Conservation (phyloP, 495 filamentous ascomycete genomes). For the Margaritispora aquatica region DNA sequence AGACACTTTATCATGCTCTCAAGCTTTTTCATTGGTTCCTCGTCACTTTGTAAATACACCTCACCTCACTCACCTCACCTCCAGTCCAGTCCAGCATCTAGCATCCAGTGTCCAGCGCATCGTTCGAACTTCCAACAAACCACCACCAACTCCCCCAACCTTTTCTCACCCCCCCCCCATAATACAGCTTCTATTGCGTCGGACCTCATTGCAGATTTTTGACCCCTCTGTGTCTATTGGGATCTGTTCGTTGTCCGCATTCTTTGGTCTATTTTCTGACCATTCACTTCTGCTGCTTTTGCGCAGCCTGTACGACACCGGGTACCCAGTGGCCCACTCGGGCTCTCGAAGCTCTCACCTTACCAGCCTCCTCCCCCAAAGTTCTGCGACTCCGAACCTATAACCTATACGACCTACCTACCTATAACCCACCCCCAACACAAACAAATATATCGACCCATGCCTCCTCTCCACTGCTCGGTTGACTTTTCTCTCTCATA, state of each 20-base stretch:
- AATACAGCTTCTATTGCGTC: conserved; percentile 6
- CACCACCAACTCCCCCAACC: not conserved
- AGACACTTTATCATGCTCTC: no score
- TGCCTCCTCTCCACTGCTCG: conserved; percentile 15
- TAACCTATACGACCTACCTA: no score
- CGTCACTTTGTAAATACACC: not conserved
- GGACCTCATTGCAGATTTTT: not conserved
- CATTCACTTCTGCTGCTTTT: not conserved
- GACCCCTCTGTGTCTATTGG: not conserved
- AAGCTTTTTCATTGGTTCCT: not conserved
- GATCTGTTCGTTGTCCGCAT: not conserved
- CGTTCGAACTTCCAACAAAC: no score
- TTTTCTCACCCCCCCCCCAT: not conserved
- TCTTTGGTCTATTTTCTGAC: not conserved
- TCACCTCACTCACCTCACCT: not conserved
- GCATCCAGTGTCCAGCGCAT: not conserved
- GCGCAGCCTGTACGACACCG: not conserved
- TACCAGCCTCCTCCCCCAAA: conserved; percentile 8
- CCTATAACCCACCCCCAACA: no score
- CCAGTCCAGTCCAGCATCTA: no score
- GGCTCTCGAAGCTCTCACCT: conserved; percentile 6
- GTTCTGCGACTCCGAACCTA: not conserved
- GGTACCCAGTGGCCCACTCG: not conserved
- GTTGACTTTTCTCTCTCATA: conserved; percentile 9
- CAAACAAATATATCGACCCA: conserved; percentile 10